These are phyloP conservation scores for Phytophthora pisi DNA, from an alignment of 352 stramenopile species.

Conservation along the genomic window DNA sequence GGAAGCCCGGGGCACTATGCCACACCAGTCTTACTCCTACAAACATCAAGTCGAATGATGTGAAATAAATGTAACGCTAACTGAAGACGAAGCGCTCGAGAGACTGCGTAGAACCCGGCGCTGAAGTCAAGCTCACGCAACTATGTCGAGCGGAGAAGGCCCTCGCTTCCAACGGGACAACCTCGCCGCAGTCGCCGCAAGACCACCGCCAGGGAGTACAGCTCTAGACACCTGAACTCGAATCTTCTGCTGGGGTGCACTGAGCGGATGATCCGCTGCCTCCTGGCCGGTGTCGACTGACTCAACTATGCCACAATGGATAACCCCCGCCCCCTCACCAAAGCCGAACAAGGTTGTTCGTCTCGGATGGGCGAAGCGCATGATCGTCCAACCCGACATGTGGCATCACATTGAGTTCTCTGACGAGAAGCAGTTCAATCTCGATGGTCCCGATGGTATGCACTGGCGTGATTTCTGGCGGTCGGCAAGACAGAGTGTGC, in stretches of 20 bases:
- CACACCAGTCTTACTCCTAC: too few species aligned
- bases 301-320: slow-evolving; percentile 2
- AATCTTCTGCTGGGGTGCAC: background rate
- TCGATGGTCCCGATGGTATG: slow-evolving; percentile 19
- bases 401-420: slow-evolving; percentile 13
- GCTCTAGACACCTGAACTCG: background rate
- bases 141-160: too few species aligned
- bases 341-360: slow-evolving; percentile 9
- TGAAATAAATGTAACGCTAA: too few species aligned
- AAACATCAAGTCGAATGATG: too few species aligned
- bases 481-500: background rate
- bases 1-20: too few species aligned
- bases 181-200: background rate
- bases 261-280: background rate
- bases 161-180: too few species aligned
- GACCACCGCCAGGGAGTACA: background rate
- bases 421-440: slow-evolving; percentile 19
- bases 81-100: too few species aligned
- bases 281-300: background rate
- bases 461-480: slow-evolving; percentile 8
- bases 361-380: background rate
- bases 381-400: slow-evolving; percentile 6
- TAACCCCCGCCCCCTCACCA: background rate
- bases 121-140: too few species aligned
- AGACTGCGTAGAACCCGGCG: too few species aligned